These are phyloP conservation scores for Curvularia lunata DNA, from an alignment of 2,329 filamentous ascomycete genomes.

Conservation along the genomic window DNA sequence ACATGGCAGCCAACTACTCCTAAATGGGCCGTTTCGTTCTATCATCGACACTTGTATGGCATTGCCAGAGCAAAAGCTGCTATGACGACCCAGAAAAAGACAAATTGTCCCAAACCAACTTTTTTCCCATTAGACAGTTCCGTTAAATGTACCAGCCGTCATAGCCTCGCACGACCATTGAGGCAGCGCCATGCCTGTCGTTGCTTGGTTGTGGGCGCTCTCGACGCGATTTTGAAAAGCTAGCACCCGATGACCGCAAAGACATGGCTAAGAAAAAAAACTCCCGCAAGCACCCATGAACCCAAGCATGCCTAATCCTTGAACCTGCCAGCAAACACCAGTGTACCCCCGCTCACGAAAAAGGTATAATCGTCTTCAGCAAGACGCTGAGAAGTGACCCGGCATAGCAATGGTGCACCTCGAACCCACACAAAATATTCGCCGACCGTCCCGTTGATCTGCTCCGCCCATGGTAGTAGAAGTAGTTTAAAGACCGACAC, in stretches of 20 bases:
- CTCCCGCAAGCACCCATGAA: constrained; percentile 32
- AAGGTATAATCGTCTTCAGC: constrained; percentile 40
- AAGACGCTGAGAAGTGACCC: constrained; percentile 39
- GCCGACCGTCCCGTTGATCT: constrained; percentile 33
- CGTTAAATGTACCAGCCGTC: constrained; percentile 29
- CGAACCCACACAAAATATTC: constrained; percentile 43
- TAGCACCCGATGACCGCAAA: constrained; percentile 23
- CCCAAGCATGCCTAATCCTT: constrained; percentile 31
- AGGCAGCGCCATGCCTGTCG: constrained; percentile 26
- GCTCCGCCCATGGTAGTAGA: constrained; percentile 37
- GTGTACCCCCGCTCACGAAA: constrained; percentile 35
- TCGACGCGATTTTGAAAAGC: constrained; percentile 25
- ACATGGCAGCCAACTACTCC: no score
- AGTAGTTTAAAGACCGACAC: constrained; percentile 45
- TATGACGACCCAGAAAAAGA: background rate
- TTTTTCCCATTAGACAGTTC: constrained; percentile 39
- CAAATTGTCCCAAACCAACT: constrained; percentile 26
- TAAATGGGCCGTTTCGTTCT: no score
- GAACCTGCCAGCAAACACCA: constrained; percentile 41
- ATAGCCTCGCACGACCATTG: constrained; percentile 30
- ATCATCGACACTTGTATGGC: no score
- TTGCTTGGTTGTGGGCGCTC: constrained; percentile 23
- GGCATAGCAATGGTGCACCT: constrained; percentile 37
- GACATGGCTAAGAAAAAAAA: constrained; percentile 26
- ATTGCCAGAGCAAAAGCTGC: background rate